Conservation (phyloP, 2,329 filamentous ascomycete genomes). For the Phoma sp. region DNA sequence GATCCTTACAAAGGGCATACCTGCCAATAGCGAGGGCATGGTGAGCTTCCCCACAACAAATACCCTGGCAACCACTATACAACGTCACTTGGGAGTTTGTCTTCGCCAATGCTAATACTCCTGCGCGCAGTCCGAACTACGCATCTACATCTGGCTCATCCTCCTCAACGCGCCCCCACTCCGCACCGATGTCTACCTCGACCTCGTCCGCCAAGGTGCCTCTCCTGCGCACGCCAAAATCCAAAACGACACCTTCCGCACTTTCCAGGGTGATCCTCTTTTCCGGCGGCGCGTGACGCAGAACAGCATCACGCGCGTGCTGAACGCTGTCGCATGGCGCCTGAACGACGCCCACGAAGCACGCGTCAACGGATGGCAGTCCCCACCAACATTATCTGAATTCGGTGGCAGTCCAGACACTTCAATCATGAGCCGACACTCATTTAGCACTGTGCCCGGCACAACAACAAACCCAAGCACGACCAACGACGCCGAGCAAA, state of each 20-base stretch:
- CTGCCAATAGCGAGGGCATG: conserved; percentile 82
- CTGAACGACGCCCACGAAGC: conserved; percentile 79
- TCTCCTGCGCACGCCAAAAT: conserved; percentile 97
- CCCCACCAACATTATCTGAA: conserved; percentile 57
- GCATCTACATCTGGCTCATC: conserved; percentile 96
- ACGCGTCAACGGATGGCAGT: conserved; percentile 60
- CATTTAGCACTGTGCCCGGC: conserved; percentile 30
- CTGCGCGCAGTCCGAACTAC: conserved; percentile 75
- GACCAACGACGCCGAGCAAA: conserved; percentile 66
- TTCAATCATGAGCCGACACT: conserved; percentile 43
- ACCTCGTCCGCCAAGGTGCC: conserved; percentile 88
- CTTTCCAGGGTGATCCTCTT: conserved; percentile 93
- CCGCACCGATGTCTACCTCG: conserved; percentile 85
- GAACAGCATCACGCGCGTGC: conserved; percentile 88
- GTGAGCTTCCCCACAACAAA: conserved; percentile 52
- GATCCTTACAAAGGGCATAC: conserved; percentile 77
- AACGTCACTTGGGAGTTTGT: too few species aligned
- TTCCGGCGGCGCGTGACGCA: conserved; percentile 96
- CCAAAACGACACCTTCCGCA: conserved; percentile 97
- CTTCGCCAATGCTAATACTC: conserved; percentile 10
- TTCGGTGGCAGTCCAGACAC: conserved; percentile 59
- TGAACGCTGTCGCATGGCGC: conserved; percentile 95
- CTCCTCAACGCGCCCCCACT: conserved; percentile 87
- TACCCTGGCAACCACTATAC: not conserved
- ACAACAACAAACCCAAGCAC: conserved; percentile 42